Percentiles rank a stretch among this genome's conserved stretches.
phyloP scores from a whole-genome alignment of 2,329 filamentous ascomycete genomes.

The Chaetomium sp. region DNA sequence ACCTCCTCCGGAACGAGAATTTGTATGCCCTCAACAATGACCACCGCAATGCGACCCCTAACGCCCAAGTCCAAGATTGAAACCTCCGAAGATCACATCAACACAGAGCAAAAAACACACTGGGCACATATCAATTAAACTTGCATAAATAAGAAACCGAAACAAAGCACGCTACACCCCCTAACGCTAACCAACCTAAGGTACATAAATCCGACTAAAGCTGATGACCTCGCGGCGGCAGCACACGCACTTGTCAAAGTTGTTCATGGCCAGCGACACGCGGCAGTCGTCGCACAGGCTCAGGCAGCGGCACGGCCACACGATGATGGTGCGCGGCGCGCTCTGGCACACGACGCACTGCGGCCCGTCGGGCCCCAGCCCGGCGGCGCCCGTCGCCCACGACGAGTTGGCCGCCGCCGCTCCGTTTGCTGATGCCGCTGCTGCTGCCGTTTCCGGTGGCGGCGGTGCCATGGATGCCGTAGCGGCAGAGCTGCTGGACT shows the following conservation, averaged over 20 bases:
- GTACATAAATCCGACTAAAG: conserved; percentile 90
- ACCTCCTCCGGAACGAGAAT: not conserved
- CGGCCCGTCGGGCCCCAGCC: conserved; percentile 70
- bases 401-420: conserved; percentile 23
- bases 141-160: not conserved
- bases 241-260: conserved; percentile 95
- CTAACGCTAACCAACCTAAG: conserved; percentile 40
- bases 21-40: not conserved
- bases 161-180: not conserved
- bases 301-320: conserved; percentile 95
- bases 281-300: conserved; percentile 94
- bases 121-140: not conserved
- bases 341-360: conserved; percentile 94
- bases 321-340: conserved; percentile 81
- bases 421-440: not conserved
- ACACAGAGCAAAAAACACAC: not conserved
- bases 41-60: conserved; percentile 5
- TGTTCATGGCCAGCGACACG: conserved; percentile 92
- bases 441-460: not conserved
- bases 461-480: not conserved
- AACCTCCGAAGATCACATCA: not conserved
- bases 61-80: not conserved
- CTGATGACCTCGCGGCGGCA: conserved; percentile 86
- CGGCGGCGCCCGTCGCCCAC: conserved; percentile 73
- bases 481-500: conserved; percentile 5